phyloP scores from a whole-genome alignment of 345 rosid species.

The Acer yangbiense region DNA sequence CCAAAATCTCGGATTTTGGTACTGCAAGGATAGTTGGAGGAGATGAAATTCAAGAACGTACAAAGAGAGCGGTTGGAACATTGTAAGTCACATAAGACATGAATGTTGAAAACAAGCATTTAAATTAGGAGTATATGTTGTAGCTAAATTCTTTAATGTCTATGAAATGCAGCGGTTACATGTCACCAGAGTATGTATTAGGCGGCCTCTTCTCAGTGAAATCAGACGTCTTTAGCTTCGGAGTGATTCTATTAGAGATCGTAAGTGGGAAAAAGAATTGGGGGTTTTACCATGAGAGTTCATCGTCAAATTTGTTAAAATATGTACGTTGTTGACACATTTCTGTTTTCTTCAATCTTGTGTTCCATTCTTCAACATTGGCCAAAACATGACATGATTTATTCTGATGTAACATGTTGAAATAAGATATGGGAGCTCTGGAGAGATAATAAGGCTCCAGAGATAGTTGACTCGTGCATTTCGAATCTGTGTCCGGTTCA shows the following conservation, averaged over 20 bases:
- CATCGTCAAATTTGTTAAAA: background rate
- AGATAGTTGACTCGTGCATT: too few relatives aligned
- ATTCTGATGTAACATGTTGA: background rate
- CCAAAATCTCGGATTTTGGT: too few relatives aligned
- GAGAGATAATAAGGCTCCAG: background rate
- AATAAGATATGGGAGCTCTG: background rate
- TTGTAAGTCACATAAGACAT: too few relatives aligned
- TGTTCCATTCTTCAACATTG: background rate
- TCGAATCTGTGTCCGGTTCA: too few relatives aligned
- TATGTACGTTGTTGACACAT: background rate
- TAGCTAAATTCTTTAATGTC: too few relatives aligned
- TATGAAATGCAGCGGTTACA: background rate
- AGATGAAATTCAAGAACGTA: too few relatives aligned
- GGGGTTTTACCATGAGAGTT: background rate
- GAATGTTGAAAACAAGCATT: too few relatives aligned
- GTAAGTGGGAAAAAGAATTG: background rate
- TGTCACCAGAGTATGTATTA: background rate
- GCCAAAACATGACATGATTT: background rate
- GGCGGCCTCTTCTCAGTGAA: background rate
- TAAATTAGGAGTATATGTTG: background rate
- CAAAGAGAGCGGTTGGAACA: too few relatives aligned
- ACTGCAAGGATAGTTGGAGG: too few relatives aligned
- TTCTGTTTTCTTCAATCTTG: too few relatives aligned
- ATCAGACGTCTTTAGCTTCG: background rate
- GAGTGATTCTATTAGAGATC: background rate